A percentile compares a stretch with the other conserved stretches of the same genome.
Conservation (phyloP, 352 stramenopile species). For the Peronospora farinosa region DNA sequence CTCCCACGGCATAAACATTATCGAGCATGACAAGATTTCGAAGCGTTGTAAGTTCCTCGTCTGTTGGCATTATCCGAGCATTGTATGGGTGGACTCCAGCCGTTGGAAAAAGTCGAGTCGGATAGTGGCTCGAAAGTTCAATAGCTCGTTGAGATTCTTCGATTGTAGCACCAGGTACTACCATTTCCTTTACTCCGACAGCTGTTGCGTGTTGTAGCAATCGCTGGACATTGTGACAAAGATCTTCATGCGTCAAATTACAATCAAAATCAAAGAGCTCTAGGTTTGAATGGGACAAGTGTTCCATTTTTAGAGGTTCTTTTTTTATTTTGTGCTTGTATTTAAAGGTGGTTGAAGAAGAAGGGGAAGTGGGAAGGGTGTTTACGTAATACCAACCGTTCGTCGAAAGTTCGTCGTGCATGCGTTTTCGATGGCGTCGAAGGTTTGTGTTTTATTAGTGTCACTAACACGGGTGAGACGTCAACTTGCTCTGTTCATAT, state of each 20-base stretch:
- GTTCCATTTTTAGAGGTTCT: slow-evolving; percentile 4
- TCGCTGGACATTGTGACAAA: slow-evolving; percentile 30
- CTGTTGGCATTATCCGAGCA: slow-evolving; percentile 33
- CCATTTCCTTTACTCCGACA: slow-evolving; percentile 57
- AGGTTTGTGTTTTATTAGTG: too few species aligned
- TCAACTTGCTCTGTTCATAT: too few species aligned
- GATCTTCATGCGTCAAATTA: slow-evolving; percentile 73
- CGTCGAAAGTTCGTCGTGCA: too few species aligned
- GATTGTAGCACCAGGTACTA: slow-evolving; percentile 67
- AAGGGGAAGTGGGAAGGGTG: too few species aligned
- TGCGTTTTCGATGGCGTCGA: too few species aligned
- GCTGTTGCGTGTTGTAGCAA: slow-evolving; percentile 35
- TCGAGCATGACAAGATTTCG: slow-evolving; percentile 28
- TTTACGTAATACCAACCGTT: too few species aligned
- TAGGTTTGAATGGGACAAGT: slow-evolving; percentile 7
- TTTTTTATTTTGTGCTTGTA: slow-evolving; percentile 10
- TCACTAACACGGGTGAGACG: too few species aligned
- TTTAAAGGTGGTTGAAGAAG: too few species aligned
- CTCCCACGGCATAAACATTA: slow-evolving; percentile 49
- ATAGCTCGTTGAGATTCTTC: slow-evolving; percentile 57
- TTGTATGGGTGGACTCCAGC: slow-evolving; percentile 77
- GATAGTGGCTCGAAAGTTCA: slow-evolving; percentile 43
- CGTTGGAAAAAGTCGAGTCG: slow-evolving; percentile 58
- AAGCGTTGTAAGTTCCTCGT: slow-evolving; percentile 33
- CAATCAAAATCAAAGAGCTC: slow-evolving; percentile 78